Percentiles rank a stretch among this genome's conserved stretches.
Evolutionary conservation across 768 basidiomycete genomes (phyloP).

Genomic region (Peribolospora kevripleyi): DNA sequence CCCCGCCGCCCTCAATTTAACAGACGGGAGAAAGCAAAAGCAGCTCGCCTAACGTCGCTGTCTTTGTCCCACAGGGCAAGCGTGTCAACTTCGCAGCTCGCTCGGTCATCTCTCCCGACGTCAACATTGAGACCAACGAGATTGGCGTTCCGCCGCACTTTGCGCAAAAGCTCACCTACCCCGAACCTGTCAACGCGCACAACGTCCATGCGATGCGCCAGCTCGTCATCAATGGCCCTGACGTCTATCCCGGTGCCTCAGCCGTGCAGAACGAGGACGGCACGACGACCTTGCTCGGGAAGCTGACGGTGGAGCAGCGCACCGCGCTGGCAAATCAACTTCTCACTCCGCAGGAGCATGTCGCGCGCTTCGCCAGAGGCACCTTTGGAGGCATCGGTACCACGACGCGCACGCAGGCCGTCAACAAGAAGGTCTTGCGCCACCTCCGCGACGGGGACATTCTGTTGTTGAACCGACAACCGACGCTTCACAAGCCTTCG

Average conservation of each 20-base stretch:
- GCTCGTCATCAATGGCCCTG: slow-evolving; percentile 71
- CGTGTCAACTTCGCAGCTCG: slow-evolving; percentile 98
- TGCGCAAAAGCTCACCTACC: slow-evolving; percentile 85
- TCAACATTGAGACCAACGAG: slow-evolving; percentile 96
- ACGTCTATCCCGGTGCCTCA: slow-evolving; percentile 70
- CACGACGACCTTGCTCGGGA: slow-evolving; percentile 53
- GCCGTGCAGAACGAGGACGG: slow-evolving; percentile 94
- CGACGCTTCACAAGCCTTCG: slow-evolving; percentile 92
- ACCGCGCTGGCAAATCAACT: slow-evolving; percentile 89
- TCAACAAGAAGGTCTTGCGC: slow-evolving; percentile 94
- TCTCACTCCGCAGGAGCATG: slow-evolving; percentile 29
- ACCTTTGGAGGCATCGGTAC: slow-evolving; percentile 24
- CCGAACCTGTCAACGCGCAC: slow-evolving; percentile 78
- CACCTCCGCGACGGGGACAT: slow-evolving; percentile 88
- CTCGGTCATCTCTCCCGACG: slow-evolving; percentile 98
- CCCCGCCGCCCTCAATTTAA: slow-evolving; percentile 4
- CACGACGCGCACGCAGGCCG: slow-evolving; percentile 37
- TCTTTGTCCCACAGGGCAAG: slow-evolving; percentile 43
- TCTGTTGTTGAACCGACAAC: slow-evolving; percentile 86
- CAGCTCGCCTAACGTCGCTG: not conserved
- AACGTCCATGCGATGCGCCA: slow-evolving; percentile 75
- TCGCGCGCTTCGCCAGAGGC: slow-evolving; percentile 11
- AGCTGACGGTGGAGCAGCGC: slow-evolving; percentile 59
- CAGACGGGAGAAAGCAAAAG: not conserved
- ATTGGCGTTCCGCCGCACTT: slow-evolving; percentile 96